Base-by-base conservation (phyloP, 345 rosid genomes). In the Aurinia saxatilis region DNA sequence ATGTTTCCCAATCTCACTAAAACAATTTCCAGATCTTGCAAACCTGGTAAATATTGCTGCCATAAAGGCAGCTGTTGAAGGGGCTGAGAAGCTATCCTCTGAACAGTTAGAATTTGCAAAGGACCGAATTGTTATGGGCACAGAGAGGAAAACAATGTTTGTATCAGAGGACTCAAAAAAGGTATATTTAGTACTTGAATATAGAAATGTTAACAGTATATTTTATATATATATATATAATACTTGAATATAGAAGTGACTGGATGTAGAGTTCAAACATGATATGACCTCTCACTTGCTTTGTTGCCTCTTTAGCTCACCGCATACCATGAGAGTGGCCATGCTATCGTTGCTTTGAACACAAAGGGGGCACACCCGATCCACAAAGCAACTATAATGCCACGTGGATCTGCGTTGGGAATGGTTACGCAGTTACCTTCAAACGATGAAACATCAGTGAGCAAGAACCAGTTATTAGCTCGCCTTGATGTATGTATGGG, bases 401-500 rank as follows among this genome's bases (percentile, higher is more conserved):
- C 99, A 15, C 96, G 99, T 40, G 97, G 99, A 54, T 87, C 99
- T 67, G 96, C 99, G 39, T 58, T 93, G 68, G 99, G 99, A 76
- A 93, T 93, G 97, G 97, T 93, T 36, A 86, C 99, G 29, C 99
- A 90, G 69, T 84, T 93, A 56, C 99, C 99, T 63, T 93, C 99
- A 54, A 81, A 61, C 47, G 99, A 93, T 58, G 99, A 93, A 76
- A 93, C 97, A 38, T 90, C 97, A 50, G 66, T 93, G 53, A 93
- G 99, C 84, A 90, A 87, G 78, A 90, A 81, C 75, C 97, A 93
- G 75, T 71, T 93, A 54, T 80, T 93, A 76, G 99, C 99, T 30
- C 91, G 96, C 42, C 89, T 93, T 34, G 99, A 93, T 82, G 96
- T 93, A 64, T 93, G 99, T 63, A 93, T 93, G 97, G 97, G 99